A percentile compares a stretch with the other conserved stretches of the same genome.
Conservation (phyloP, 140 eudicot species). For the Cichorium intybus region DNA sequence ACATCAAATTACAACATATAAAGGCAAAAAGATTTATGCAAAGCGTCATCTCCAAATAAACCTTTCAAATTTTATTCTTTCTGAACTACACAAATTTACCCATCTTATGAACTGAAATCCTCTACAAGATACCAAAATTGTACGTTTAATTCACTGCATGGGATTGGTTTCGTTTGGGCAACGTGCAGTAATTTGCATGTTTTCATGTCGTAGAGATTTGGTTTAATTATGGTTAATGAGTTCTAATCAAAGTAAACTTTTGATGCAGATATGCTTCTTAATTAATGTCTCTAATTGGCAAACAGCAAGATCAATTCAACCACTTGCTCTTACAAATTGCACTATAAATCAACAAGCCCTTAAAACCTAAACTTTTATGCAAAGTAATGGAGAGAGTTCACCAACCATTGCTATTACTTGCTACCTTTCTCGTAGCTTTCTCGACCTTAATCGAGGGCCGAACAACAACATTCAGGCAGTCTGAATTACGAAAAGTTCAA, state of each 20-base stretch:
- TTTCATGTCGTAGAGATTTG: constrained; percentile 13
- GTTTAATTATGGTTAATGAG: constrained; percentile 10
- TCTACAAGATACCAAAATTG: constrained; percentile 14
- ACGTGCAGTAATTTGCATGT: not conserved
- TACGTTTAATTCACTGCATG: not conserved
- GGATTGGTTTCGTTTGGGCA: not conserved
- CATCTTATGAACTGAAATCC: not conserved
- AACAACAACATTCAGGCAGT: not conserved
- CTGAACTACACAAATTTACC: not conserved
- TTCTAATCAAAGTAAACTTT: constrained; percentile 31
- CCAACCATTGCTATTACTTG: constrained; percentile 11
- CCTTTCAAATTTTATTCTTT: not conserved
- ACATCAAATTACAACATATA: too few species aligned
- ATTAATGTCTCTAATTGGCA: constrained; percentile 5
- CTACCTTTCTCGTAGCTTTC: constrained; percentile 19
- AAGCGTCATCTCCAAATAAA: not conserved
- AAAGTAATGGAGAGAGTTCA: constrained; percentile 28
- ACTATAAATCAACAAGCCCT: constrained; percentile 20
- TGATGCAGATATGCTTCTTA: constrained; percentile 20
- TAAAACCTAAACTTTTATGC: not conserved
- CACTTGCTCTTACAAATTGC: not conserved
- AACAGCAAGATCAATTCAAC: constrained; percentile 13
- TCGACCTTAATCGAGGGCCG: constrained; percentile 10
- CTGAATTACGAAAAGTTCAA: not conserved
- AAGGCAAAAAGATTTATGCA: too few species aligned